phyloP scores from a whole-genome alignment of 1,139 yeast genomes.

The Zygoascus sp. region DNA sequence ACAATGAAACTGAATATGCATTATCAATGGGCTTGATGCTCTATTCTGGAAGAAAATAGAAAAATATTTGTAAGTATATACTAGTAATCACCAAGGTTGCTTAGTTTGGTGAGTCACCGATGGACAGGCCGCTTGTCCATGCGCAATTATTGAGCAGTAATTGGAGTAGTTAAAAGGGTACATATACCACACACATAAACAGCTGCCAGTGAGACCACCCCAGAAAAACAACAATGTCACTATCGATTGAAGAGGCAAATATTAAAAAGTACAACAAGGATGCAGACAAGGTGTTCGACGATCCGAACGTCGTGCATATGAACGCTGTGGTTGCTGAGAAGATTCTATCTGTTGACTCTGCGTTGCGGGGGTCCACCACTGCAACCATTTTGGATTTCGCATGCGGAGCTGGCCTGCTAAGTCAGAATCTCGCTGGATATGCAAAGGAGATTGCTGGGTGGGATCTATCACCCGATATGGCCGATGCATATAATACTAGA shows the following conservation, averaged over 20 bases:
- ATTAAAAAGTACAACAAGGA: background rate
- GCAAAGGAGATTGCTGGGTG: slow-evolving; percentile 27
- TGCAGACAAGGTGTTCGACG: background rate
- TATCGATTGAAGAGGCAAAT: slow-evolving; percentile 1
- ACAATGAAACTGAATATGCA: slow-evolving; percentile 2
- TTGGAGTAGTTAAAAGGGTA: no score
- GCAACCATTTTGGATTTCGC: slow-evolving; percentile 31
- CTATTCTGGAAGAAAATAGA: background rate
- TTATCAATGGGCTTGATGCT: slow-evolving; percentile 6
- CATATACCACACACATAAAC: no score
- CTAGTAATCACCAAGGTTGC: background rate
- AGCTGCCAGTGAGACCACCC: no score
- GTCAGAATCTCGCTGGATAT: slow-evolving; percentile 25
- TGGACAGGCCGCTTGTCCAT: background rate
- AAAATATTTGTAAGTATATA: background rate
- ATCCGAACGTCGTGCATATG: background rate
- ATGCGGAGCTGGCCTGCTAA: slow-evolving; percentile 30
- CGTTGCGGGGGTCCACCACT: background rate
- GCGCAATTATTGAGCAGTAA: background rate
- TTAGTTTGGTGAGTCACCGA: background rate
- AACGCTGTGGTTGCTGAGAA: background rate
- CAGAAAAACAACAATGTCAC: no score
- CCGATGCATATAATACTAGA: slow-evolving; percentile 25
- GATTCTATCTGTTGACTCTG: background rate
- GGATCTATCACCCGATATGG: slow-evolving; percentile 30